Base-by-base conservation (phyloP, 2,329 filamentous ascomycete genomes). In the Claviceps maximensis region DNA sequence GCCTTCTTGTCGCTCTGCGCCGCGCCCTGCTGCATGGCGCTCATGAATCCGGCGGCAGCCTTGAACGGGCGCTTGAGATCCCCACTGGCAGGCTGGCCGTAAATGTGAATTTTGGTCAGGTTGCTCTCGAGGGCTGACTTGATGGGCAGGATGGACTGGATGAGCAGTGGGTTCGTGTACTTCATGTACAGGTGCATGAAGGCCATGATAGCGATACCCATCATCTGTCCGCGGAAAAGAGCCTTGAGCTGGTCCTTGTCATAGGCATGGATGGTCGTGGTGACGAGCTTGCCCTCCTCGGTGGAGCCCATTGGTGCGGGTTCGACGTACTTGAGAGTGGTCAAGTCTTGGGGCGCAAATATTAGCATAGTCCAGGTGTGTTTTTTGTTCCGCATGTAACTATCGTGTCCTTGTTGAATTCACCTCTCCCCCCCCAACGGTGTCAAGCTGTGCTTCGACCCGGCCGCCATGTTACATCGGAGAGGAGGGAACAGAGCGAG, bases 131-230 rank as follows among this genome's bases (percentile, higher is more conserved):
- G 80, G 47, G 89, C 91, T 67, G 86, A 80, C 84, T 98, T 98
- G 71, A 97, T 78, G 36, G 93, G 93, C 67, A 98, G 93, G 75
- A 98, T 95, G 70, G 87, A 94, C 82, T 98, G 93, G 75, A 98
- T 95, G 65, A 96, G 77, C 50, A 98, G 87, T 44, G 93, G 93
- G 83, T 97, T 98, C 75, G 90, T 97, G 84, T 97, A 98, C 72
- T 96, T 90, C 79, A 98, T 87, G 83, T 97, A 98, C 57, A 98
- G 61, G 76, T 98, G 93, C 91, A 98, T 97, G 66, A 96, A 87
- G 57, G 73, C 83, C 91, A 98, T 97, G 90, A 98, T 98, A 70
- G 80, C 90, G 55, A 98, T 78, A 56, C 93, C 93, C 87, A 95
- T 97, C 64, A 94, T 74, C 75, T 97, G 91, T 59, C 84, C 80